phyloP scores from a whole-genome alignment of 768 basidiomycete genomes.

The Lyophyllum atratum region DNA sequence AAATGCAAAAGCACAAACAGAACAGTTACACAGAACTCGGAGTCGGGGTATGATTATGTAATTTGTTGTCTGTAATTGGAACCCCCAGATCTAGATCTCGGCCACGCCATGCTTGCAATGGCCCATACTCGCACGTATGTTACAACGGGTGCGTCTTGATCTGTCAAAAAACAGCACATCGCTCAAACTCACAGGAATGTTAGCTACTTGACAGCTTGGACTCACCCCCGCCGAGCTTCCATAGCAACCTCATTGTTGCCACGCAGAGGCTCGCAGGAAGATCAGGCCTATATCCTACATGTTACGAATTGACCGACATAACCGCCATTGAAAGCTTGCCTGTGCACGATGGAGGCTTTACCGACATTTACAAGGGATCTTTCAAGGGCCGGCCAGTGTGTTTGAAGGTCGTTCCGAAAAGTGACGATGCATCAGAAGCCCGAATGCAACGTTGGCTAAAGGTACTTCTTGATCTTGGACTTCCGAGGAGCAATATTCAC shows the following conservation, averaged over 20 bases:
- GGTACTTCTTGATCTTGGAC: neutral
- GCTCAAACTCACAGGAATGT: no score
- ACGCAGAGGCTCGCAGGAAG: neutral
- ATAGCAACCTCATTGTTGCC: neutral
- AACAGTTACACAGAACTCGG: no score
- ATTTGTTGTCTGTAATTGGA: no score
- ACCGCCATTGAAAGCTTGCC: neutral
- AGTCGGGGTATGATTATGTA: no score
- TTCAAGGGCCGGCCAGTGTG: constrained; percentile 1
- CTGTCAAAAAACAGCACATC: no score
- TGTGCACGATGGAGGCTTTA: neutral
- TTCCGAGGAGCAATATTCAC: neutral
- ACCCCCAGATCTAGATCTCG: no score
- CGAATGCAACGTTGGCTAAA: neutral
- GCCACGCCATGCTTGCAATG: no score
- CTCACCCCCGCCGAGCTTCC: neutral
- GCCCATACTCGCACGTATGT: no score
- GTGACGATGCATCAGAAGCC: neutral
- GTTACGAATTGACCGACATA: neutral
- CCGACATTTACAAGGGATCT: constrained; percentile 4
- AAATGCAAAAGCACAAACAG: no score
- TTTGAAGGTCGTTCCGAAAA: constrained; percentile 4
- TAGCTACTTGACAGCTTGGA: no score
- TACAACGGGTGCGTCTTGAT: no score
- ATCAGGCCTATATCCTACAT: neutral